Evolutionary conservation across 371 early-diverging fungal species (phyloP).

Genomic region (Saksenaea oblongispora): DNA sequence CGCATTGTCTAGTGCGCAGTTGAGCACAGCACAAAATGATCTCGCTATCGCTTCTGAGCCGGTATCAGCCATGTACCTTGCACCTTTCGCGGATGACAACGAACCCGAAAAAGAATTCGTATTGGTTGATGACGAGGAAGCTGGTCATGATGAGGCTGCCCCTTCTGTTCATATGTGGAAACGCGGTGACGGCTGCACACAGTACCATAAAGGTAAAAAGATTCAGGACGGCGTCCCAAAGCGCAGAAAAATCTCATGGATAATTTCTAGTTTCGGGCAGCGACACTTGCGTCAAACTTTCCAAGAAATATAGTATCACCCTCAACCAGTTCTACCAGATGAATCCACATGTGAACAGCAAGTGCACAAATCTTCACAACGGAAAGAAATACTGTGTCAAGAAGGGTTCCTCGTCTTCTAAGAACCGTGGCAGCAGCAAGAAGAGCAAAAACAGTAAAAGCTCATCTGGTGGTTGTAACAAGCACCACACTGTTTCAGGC

Average conservation of each 20-base stretch:
- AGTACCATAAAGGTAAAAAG: slow-evolving; percentile 29
- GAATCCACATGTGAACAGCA: slow-evolving; percentile 39
- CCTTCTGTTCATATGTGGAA: slow-evolving; percentile 16
- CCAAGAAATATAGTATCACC: slow-evolving; percentile 30
- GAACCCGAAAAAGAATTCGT: slow-evolving; percentile 24
- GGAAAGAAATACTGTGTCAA: slow-evolving; percentile 45
- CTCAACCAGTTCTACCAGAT: slow-evolving; percentile 21
- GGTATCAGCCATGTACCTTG: slow-evolving; percentile 24
- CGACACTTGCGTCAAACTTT: slow-evolving; percentile 35
- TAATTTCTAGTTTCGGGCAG: slow-evolving; percentile 23
- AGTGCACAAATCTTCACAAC: slow-evolving; percentile 41
- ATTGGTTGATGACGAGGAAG: slow-evolving; percentile 22
- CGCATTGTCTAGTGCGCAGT: slow-evolving; percentile 16
- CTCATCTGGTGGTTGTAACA: slow-evolving; percentile 17
- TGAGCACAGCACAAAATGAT: slow-evolving; percentile 11
- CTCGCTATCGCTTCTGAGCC: not conserved
- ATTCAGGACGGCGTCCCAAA: slow-evolving; percentile 1
- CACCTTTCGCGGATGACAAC: slow-evolving; percentile 16
- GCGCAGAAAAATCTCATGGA: not conserved
- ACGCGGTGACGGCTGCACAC: slow-evolving; percentile 23
- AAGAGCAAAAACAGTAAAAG: not conserved
- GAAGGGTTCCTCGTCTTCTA: slow-evolving; percentile 15
- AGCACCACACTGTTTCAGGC: slow-evolving; percentile 21
- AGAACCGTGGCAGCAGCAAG: not conserved
- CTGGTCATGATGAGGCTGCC: slow-evolving; percentile 5